Base-by-base conservation (phyloP, 2,329 filamentous ascomycete species). In the Akanthomyces uredinophilus region DNA sequence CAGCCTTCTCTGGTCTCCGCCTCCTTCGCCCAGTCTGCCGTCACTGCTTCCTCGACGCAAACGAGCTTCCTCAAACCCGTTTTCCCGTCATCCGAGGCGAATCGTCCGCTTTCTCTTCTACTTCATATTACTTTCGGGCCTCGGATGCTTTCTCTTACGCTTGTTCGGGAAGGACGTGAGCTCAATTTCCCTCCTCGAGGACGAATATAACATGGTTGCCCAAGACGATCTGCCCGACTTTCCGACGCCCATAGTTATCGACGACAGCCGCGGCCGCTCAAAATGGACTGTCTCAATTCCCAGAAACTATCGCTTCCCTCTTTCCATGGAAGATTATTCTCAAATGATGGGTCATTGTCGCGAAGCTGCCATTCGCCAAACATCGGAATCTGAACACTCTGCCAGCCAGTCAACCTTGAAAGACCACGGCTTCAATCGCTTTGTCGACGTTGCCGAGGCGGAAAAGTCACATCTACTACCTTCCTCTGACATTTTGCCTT, bases 261-360 rank as follows among this genome's bases (percentile, higher is more conserved):
- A 81, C 16, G 89, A 92, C 73, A 76, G 78, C 29, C 78, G 80
- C 50, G 89, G 88, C 3, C 82, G 81, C 57, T 79, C 86, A 13
- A 88, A 84, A 71, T 96, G 92, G 92, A 95, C 91, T 0, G 83
- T 96, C 13, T 92, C 86, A 1, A 92, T 96, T 43, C 91, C 91
- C 1, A 78, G 81, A 7, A 81, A 81, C 62, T 78, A 81, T 51
- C 77, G 80, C 4, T 94, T 94, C 64, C 91, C 91, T 1, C 73
- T 95, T 2, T 74, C 80, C 0, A 81, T 84, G 22, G 74, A 81
- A 11, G 83, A 91, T 65, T 95, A 95, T 70, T 74, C 80, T 16
- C 83, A 88, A 47, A 87, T 96, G 63, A 90, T 88, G 70, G 78
- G 77, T 32, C 85, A 88, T 66, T 89, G 88, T 55, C 82, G 81